phyloP scores from a whole-genome alignment of 768 basidiomycete species.

The Boletus bicolor region DNA sequence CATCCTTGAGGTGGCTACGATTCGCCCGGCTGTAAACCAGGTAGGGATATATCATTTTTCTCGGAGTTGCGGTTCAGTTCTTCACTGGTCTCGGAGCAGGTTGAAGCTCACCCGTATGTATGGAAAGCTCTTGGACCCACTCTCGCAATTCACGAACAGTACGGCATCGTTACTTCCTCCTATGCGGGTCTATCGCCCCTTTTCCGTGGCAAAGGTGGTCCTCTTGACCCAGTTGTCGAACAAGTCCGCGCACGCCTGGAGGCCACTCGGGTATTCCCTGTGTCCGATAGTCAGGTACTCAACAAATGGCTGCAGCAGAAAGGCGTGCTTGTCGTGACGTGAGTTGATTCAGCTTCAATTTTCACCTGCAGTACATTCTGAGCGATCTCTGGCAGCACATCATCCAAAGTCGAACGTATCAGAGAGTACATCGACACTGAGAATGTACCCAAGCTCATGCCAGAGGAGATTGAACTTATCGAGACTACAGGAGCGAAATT shows the following conservation, averaged over 20 bases:
- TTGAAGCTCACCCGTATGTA: constrained; percentile 55
- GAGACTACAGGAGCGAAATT: constrained; percentile 25
- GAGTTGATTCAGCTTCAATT: neutral
- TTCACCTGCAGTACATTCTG: neutral
- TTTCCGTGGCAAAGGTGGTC: constrained; percentile 34
- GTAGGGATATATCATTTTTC: constrained; percentile 19
- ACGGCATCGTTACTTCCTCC: constrained; percentile 39
- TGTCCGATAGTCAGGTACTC: constrained; percentile 31
- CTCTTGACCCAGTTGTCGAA: constrained; percentile 38
- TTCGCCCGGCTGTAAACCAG: constrained; percentile 54
- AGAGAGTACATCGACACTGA: constrained; percentile 33
- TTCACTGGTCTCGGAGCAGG: constrained; percentile 24
- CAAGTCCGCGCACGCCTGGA: constrained; percentile 32
- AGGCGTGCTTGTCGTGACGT: constrained; percentile 32
- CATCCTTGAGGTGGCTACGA: constrained; percentile 41
- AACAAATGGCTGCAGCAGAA: constrained; percentile 31
- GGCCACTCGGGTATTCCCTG: constrained; percentile 21
- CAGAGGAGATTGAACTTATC: constrained; percentile 24
- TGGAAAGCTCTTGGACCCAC: constrained; percentile 39
- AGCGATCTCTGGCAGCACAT: constrained; percentile 25
- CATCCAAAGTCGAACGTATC: constrained; percentile 32
- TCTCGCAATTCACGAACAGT: constrained; percentile 34
- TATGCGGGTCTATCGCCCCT: constrained; percentile 42
- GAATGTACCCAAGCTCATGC: constrained; percentile 26
- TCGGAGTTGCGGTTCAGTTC: neutral